Base-by-base conservation (phyloP, 2,329 filamentous ascomycete genomes). In the Huntiella savannae region DNA sequence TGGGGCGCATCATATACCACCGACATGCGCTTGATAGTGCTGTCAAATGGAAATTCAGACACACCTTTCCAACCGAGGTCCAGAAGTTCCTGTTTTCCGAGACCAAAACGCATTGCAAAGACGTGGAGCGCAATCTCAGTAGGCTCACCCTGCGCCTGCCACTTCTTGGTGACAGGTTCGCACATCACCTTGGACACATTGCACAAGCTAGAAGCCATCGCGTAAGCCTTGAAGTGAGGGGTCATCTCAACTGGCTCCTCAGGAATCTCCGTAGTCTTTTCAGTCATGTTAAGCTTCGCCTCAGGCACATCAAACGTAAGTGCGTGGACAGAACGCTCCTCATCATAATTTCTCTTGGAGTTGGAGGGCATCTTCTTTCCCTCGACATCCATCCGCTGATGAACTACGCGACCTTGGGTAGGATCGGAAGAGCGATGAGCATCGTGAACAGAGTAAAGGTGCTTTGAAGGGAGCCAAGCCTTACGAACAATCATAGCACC, bases 71-170 rank as follows among this genome's bases (percentile, higher is more conserved):
- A 79, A n/a, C 70, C 70, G 4, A 62, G 56, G 2, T 55, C 59
- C 48, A 70, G 67, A 2, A 75, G 60, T 1, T 58, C 55, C 55
- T 70, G 71, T 58, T 74, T 75, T 36, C 73, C 71, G 17, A 64
- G 63, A 40, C 68, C 63, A 57, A 85, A 83, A 35, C 81, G 75
- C 53, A 77, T 73, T 2, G 80, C 71, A 53, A 86, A 81, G 5
- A 86, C 77, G 53, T 84, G 79, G 4, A 86, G 70, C 1, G 82
- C 80, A 53, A 85, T 79, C 55, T 86, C 81, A 1, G 81, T 85
- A 0, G 79, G 77, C 55, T 82, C 77, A 10, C 78, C 79, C 10
- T 73, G 74, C 1, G 76, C 75, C 54, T 75, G 69, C 79, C 79
- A 83, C 51, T 65, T 64, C 22, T 63, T 61, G 22, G 70, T 65